A percentile compares a stretch with the other conserved stretches of the same genome.
These are phyloP conservation scores for Buddleja alternifolia DNA, from an alignment of 257 asterid species.

Conservation along the genomic window DNA sequence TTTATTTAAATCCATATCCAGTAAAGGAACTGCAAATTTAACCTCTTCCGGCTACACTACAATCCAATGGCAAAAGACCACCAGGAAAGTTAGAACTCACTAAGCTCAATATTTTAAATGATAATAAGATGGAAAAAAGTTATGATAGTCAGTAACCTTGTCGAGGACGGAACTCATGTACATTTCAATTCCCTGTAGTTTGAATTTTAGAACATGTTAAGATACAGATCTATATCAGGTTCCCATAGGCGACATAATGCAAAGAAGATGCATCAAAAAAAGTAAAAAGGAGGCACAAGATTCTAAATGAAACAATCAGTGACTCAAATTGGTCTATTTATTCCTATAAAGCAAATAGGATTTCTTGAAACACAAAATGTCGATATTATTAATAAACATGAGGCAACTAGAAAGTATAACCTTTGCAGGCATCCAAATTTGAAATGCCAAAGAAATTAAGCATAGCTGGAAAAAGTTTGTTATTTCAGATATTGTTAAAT, in stretches of 20 bases:
- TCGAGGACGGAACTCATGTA: conserved; percentile 61
- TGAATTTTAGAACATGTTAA: conserved; percentile 18
- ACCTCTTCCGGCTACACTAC: conserved; percentile 88
- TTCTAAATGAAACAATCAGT: conserved; percentile 4
- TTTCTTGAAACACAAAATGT: background rate
- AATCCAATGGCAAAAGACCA: conserved; percentile 50
- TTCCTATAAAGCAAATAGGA: conserved; percentile 18
- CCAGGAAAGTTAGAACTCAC: conserved; percentile 34
- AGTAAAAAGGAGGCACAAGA: conserved; percentile 3
- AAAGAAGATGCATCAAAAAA: background rate
- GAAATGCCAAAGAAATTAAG: background rate
- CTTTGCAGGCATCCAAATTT: background rate
- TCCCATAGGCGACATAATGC: conserved; percentile 11
- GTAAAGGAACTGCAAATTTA: conserved; percentile 81
- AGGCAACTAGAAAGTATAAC: background rate
- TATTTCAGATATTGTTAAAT: background rate
- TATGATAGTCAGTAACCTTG: conserved; percentile 52
- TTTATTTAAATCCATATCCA: conserved; percentile 80
- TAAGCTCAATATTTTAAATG: conserved; percentile 22
- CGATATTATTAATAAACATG: conserved; percentile 1
- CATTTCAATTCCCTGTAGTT: conserved; percentile 83
- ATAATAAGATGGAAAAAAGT: background rate
- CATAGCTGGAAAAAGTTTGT: conserved; percentile 4
- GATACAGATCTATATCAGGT: conserved; percentile 9
- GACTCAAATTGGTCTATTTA: background rate